Evolutionary conservation across 75 land plant species (phyloP).

Genomic region (Pinus albicaulis): DNA sequence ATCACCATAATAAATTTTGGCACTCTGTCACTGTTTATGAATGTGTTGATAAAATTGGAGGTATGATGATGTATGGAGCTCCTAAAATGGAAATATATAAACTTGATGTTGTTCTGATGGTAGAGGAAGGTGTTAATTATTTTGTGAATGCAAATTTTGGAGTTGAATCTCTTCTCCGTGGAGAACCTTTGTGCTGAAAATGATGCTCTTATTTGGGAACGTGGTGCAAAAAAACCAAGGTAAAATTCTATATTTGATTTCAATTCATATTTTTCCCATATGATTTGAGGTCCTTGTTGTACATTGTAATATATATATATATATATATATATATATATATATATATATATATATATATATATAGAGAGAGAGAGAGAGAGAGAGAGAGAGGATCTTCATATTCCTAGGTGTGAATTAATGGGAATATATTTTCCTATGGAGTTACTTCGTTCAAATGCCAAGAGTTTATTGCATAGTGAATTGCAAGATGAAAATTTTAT

Average conservation of each 20-base stretch:
- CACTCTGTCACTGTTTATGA: slow-evolving; percentile 94
- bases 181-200: slow-evolving; percentile 60
- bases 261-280: neutral
- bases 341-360: too few relatives aligned
- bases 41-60: slow-evolving; percentile 92
- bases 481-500: slow-evolving; percentile 88
- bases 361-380: too few relatives aligned
- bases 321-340: too few relatives aligned
- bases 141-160: slow-evolving; percentile 93
- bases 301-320: neutral
- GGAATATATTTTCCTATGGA: slow-evolving; percentile 99
- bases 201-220: slow-evolving; percentile 85
- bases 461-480: slow-evolving; percentile 88
- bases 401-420: slow-evolving; percentile 76
- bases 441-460: slow-evolving; percentile 94
- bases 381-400: slow-evolving; percentile 93
- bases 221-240: slow-evolving; percentile 98
- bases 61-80: slow-evolving; percentile 99
- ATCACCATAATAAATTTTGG: slow-evolving; percentile 89
- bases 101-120: slow-evolving; percentile 89
- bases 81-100: slow-evolving; percentile 99
- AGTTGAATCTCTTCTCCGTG: slow-evolving; percentile 72
- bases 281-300: neutral
- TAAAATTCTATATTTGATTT: slow-evolving; percentile 17
- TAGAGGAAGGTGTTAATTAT: slow-evolving; percentile 83